phyloP scores from a whole-genome alignment of 1,284 basidiomycete species.

The Phellopilus nigrolimitatus region DNA sequence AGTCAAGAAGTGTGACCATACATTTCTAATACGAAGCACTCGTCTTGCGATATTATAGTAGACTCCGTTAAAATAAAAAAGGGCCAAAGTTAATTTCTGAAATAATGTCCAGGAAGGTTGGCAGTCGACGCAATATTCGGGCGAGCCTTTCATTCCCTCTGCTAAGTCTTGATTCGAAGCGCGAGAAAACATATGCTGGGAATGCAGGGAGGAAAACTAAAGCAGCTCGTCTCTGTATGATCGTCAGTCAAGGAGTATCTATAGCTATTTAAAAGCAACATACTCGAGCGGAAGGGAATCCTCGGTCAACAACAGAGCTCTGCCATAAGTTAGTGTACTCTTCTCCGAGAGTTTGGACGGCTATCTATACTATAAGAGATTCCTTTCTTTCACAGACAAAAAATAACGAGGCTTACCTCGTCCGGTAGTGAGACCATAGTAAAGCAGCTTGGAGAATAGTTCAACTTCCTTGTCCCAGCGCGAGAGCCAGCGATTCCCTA shows the following conservation, averaged over 20 bases:
- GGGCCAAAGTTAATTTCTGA: slow-evolving; percentile 75
- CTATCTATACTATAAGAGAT: slow-evolving; percentile 33
- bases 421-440: slow-evolving; percentile 75
- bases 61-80: slow-evolving; percentile 76
- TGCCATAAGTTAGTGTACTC: slow-evolving; percentile 89
- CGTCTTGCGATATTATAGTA: slow-evolving; percentile 77
- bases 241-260: background rate
- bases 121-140: slow-evolving; percentile 40
- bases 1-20: slow-evolving; percentile 34
- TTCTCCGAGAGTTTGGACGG: slow-evolving; percentile 81
- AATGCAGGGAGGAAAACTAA: slow-evolving; percentile 64
- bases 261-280: background rate
- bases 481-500: slow-evolving; percentile 84
- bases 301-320: slow-evolving; percentile 40
- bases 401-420: slow-evolving; percentile 47
- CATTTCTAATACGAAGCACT: slow-evolving; percentile 70
- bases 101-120: slow-evolving; percentile 45
- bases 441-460: slow-evolving; percentile 62
- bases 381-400: slow-evolving; percentile 4
- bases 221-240: slow-evolving; percentile 37
- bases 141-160: slow-evolving; percentile 33
- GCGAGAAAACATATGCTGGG: slow-evolving; percentile 55
- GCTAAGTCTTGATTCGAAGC: slow-evolving; percentile 39
- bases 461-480: slow-evolving; percentile 80
- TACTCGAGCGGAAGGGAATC: slow-evolving; percentile 37